Percentiles rank a stretch among this genome's conserved stretches.
Evolutionary conservation across 495 filamentous ascomycete species (phyloP).

Genomic region (Daldinia loculata): DNA sequence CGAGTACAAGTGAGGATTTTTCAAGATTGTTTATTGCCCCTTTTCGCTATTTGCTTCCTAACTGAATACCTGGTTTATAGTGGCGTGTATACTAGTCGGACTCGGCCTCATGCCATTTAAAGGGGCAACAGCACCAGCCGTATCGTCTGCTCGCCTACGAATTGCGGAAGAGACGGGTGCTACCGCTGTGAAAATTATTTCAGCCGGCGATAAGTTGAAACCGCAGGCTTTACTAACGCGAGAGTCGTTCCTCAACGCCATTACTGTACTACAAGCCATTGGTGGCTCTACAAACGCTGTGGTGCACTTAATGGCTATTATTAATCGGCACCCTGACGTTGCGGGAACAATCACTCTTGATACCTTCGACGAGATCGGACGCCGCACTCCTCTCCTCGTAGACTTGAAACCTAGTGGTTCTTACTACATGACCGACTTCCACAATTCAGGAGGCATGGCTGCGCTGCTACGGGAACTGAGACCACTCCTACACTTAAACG

Average conservation of each 20-base stretch:
- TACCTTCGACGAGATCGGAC: slow-evolving; percentile 68
- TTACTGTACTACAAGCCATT: slow-evolving; percentile 73
- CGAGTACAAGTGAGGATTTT: slow-evolving; percentile 60
- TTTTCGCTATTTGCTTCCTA: background rate
- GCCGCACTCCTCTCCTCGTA: slow-evolving; percentile 66
- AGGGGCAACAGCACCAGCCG: slow-evolving; percentile 69
- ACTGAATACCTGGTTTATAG: slow-evolving; percentile 8
- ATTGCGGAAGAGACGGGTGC: slow-evolving; percentile 71
- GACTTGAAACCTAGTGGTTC: slow-evolving; percentile 74
- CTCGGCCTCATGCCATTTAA: slow-evolving; percentile 71
- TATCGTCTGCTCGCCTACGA: slow-evolving; percentile 69
- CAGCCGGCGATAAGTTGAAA: slow-evolving; percentile 45
- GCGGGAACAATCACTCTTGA: slow-evolving; percentile 63
- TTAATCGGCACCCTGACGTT: slow-evolving; percentile 65
- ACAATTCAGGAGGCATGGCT: slow-evolving; percentile 72
- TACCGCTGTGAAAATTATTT: slow-evolving; percentile 61
- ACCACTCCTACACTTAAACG: slow-evolving; percentile 66
- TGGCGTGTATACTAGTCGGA: slow-evolving; percentile 71
- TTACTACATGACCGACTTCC: slow-evolving; percentile 78
- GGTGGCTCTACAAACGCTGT: slow-evolving; percentile 75
- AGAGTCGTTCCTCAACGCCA: slow-evolving; percentile 72
- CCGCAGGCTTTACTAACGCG: slow-evolving; percentile 67
- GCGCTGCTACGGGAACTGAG: slow-evolving; percentile 63
- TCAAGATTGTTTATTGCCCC: background rate
- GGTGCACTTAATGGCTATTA: slow-evolving; percentile 71